These are phyloP conservation scores for Plasmodium fragile DNA, from an alignment of 169 alveolate species.

Conservation along the genomic window DNA sequence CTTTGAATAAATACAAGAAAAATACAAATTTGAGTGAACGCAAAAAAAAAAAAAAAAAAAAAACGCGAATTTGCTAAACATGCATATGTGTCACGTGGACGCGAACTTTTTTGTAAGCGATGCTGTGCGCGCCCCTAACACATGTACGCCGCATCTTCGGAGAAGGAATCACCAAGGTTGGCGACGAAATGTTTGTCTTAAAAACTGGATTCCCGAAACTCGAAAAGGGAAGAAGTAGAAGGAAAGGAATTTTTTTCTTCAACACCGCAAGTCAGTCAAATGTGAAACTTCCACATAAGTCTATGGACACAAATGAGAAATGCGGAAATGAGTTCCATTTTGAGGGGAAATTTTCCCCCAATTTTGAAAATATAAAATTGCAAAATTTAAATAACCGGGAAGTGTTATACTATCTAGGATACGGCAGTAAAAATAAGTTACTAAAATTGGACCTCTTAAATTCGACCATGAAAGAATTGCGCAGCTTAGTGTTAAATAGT, in stretches of 20 bases:
- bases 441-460: constrained; percentile 4
- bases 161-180: constrained; percentile 9
- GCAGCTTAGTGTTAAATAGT: constrained; percentile 33
- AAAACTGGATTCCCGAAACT: constrained; percentile 16
- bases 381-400: constrained; percentile 62
- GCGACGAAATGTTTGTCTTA: constrained; percentile 44
- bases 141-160: constrained; percentile 5
- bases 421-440: constrained; percentile 62
- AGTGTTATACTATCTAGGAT: constrained; percentile 55
- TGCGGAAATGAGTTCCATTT: background rate
- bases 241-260: constrained; percentile 3
- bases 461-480: constrained; percentile 38
- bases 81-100: background rate
- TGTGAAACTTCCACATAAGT: background rate
- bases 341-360: background rate
- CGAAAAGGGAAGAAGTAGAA: background rate
- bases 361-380: constrained; percentile 24
- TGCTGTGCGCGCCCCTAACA: constrained; percentile 3
- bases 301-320: background rate
- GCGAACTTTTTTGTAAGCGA: background rate
- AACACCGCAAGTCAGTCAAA: constrained; percentile 16
- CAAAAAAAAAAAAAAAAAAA: background rate
- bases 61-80: background rate
- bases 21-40: background rate
- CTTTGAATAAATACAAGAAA: background rate